A percentile compares a stretch with the other conserved stretches of the same genome.
Conservation (phyloP, 163 green algal species). For the Volvox carteri region DNA sequence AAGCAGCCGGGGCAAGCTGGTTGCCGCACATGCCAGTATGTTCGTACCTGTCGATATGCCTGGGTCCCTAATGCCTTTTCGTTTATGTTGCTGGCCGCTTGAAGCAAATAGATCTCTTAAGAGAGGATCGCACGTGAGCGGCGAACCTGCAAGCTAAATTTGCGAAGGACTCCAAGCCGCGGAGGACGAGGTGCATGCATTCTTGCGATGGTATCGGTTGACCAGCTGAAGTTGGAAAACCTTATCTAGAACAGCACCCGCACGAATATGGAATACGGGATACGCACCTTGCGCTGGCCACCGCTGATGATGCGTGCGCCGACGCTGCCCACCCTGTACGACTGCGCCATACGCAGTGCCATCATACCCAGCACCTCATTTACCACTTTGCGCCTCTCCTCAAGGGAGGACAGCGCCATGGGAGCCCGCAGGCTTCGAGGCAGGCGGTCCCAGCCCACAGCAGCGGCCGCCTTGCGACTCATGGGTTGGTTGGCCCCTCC, state of each 20-base stretch:
- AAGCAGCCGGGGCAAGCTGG: neutral
- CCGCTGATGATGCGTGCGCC: constrained; percentile 75
- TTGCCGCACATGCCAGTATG: no score
- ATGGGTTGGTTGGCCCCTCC: neutral
- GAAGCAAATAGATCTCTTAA: neutral
- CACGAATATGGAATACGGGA: neutral
- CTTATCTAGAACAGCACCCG: no score
- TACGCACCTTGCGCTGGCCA: constrained; percentile 84
- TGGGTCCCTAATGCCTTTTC: neutral
- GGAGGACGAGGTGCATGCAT: neutral
- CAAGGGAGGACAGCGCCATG: neutral
- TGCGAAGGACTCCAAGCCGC: neutral
- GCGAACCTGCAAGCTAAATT: neutral
- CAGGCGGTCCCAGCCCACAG: neutral
- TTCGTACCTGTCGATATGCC: no score
- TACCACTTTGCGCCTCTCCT: constrained; percentile 46
- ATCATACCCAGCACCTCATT: constrained; percentile 71
- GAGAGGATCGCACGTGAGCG: neutral
- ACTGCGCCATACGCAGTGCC: constrained; percentile 58
- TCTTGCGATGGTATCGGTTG: neutral
- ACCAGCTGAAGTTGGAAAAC: neutral
- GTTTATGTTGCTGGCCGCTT: neutral
- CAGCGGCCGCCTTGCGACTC: neutral
- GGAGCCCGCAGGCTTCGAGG: neutral
- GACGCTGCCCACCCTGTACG: constrained; percentile 63